Percentiles rank a stretch among this genome's conserved stretches.
Evolutionary conservation across 345 rosid species (phyloP).

Genomic region (Moricandia arvensis): DNA sequence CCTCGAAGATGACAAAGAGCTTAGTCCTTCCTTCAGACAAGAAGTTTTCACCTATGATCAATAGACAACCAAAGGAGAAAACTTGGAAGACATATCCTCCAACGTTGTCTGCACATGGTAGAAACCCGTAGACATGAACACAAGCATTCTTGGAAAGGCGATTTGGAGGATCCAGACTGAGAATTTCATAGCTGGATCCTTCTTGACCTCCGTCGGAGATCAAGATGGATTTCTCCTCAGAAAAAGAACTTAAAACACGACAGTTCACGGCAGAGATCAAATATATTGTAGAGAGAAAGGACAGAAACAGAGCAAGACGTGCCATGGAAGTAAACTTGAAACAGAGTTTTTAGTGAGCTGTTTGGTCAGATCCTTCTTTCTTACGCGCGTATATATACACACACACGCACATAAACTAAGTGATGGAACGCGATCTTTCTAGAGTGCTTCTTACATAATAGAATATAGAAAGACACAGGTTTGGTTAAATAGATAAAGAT

Average conservation of each 20-base stretch:
- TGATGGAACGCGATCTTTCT: not conserved
- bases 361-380: constrained; percentile 3
- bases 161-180: constrained; percentile 9
- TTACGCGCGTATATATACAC: not conserved
- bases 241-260: constrained; percentile 24
- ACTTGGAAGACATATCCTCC: constrained; percentile 36
- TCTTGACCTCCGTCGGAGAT: constrained; percentile 13
- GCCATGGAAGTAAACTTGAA: constrained; percentile 29
- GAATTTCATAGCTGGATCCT: not conserved
- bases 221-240: constrained; percentile 4
- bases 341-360: not conserved
- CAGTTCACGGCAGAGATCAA: constrained; percentile 10
- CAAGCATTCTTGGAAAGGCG: constrained; percentile 10
- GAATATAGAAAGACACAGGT: not conserved
- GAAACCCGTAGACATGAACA: constrained; percentile 32
- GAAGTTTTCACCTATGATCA: constrained; percentile 33
- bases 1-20: constrained; percentile 37
- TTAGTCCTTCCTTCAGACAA: constrained; percentile 34
- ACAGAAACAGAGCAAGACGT: constrained; percentile 32
- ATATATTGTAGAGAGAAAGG: constrained; percentile 12
- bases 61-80: constrained; percentile 26
- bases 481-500: not conserved
- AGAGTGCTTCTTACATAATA: not conserved
- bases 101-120: constrained; percentile 35
- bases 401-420: not conserved